Evolutionary conservation across 2,329 filamentous ascomycete genomes (phyloP), one percentile per base, ranked within the genome.

Genomic region (Colletotrichum melonis): DNA sequence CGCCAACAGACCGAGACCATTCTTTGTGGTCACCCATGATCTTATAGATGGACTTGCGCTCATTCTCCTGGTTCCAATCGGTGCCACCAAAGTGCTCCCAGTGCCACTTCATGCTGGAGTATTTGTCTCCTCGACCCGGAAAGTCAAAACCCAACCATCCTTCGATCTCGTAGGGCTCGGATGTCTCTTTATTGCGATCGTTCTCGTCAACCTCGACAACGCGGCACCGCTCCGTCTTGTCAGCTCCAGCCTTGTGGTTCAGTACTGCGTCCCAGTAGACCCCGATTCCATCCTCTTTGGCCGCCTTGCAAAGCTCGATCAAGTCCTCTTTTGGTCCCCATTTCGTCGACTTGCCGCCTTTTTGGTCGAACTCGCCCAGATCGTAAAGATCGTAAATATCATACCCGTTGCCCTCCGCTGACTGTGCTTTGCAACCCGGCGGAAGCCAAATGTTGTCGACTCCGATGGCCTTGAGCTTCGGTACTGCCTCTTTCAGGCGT

Each of bases 341-440:
- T 86, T 93, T 94, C 1, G 92, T 94, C 8, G 85, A 84, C 1
- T 84, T 83, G 0, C 85, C 81, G 55, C 90, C 91, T 78, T 94
- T 94, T 78, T 94, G 92, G 67, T 94, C 90, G 78, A 94, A 94
- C 77, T 94, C 92, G 49, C 92, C 92, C 1, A 93, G 81, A 75
- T 93, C 91, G 77, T 92, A 81, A 5, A 94, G 82, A 77, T 94
- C 92, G 77, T 93, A 94, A 76, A 91, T 86, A 78, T 92, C 91
- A 76, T 92, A 92, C 1, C 92, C 92, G 76, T 93, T 93, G 14
- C 91, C 90, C n/a, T 88, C 81, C 0, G 88, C 87, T 38, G 87
- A 87, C 26, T 62, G 66, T 16, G 16, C 12, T 26, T 75, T 77
- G 56, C 59, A 78, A 60, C 89, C 92, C 0, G 92, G 92, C 1